Evolutionary conservation across 2,329 filamentous ascomycete species (phyloP), one percentile per base, ranked within the genome.

Genomic region (Zopfia rhizophila): DNA sequence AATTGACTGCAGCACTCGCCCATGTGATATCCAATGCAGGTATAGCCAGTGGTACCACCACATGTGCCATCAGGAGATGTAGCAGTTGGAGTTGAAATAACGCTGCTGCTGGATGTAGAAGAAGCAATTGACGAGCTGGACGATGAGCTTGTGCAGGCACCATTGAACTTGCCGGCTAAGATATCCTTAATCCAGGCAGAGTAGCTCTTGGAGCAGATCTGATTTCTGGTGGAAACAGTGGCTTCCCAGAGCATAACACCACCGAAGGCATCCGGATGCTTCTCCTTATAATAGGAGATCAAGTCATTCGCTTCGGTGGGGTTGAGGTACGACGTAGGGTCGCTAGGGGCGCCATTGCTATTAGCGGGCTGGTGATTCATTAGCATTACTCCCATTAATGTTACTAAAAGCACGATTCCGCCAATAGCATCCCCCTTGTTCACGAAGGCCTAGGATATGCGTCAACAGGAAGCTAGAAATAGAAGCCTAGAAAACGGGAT

Each of bases 191-290:
- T 77, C 66, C 76, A 75, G 38, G 73, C 67, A 2, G 72, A 69
- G 63, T 78, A 83, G 14, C 69, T 66, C 33, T 70, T 56, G n/a
- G 65, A 73, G 42, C 76, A 72, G 41, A 75, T 70, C 11, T 65
- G 43, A 57, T 82, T 82, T 39, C 69, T 68, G 10, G 72, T 64
- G n/a, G 75, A 75, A 8, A 72, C 71, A 1, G 78, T 80, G 4
- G 80, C 78, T 39, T 84, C 81, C 79, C 80, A 85, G 4, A 85
- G 62, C 82, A 84, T 85, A 28, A 83, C 71, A 68, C 83, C 83
- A 28, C 81, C 82, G 53, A 85, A 85, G 2, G 65, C 68, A 16
- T 69, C 44, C 1, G 71, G 65, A 48, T 73, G 70, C 16, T 69
- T 60, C 12, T 22, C 30, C 30, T 52, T 33, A 52, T 64, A 63